A percentile compares a stretch with the other conserved stretches of the same genome.
Evolutionary conservation across 2,329 filamentous ascomycete genomes (phyloP).

Genomic region (Parasarocladium wereldwijsianum): DNA sequence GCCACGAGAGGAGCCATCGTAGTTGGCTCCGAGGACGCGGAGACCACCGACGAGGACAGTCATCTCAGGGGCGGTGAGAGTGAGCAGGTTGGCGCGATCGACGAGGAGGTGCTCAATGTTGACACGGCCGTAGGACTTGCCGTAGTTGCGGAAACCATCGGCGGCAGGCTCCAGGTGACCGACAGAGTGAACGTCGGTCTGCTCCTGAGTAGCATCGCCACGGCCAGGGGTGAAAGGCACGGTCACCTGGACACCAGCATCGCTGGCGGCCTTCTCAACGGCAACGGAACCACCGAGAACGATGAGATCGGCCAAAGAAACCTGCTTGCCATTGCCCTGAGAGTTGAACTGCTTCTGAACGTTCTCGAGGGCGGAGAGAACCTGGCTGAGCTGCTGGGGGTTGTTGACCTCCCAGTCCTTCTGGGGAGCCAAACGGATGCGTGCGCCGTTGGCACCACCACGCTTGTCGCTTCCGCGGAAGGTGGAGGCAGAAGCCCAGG

Average conservation of each 20-base stretch:
- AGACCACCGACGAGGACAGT: slow-evolving; percentile 59
- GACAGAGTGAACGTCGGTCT: slow-evolving; percentile 55
- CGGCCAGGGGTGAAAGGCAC: slow-evolving; percentile 65
- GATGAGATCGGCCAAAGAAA: slow-evolving; percentile 67
- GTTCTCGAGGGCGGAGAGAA: slow-evolving; percentile 44
- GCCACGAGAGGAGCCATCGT: slow-evolving; percentile 50
- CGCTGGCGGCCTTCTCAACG: slow-evolving; percentile 53
- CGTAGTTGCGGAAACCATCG: slow-evolving; percentile 76
- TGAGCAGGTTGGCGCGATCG: slow-evolving; percentile 57
- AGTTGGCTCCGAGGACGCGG: slow-evolving; percentile 56
- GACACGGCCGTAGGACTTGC: slow-evolving; percentile 43
- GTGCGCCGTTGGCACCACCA: slow-evolving; percentile 66
- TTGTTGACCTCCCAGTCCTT: slow-evolving; percentile 64
- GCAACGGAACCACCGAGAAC: slow-evolving; percentile 59
- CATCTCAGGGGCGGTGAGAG: slow-evolving; percentile 55
- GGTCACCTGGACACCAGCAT: slow-evolving; percentile 28
- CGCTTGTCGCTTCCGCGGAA: slow-evolving; percentile 70
- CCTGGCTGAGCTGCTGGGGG: slow-evolving; percentile 47
- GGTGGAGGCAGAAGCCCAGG: slow-evolving; percentile 56
- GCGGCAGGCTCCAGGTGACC: slow-evolving; percentile 49
- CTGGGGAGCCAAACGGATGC: slow-evolving; percentile 60
- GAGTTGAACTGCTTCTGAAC: slow-evolving; percentile 57
- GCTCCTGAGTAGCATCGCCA: slow-evolving; percentile 53
- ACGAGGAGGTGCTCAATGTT: slow-evolving; percentile 55
- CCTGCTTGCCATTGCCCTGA: slow-evolving; percentile 47